phyloP scores from a whole-genome alignment of 805 yeast genomes.

The Candida vartiovaarae region DNA sequence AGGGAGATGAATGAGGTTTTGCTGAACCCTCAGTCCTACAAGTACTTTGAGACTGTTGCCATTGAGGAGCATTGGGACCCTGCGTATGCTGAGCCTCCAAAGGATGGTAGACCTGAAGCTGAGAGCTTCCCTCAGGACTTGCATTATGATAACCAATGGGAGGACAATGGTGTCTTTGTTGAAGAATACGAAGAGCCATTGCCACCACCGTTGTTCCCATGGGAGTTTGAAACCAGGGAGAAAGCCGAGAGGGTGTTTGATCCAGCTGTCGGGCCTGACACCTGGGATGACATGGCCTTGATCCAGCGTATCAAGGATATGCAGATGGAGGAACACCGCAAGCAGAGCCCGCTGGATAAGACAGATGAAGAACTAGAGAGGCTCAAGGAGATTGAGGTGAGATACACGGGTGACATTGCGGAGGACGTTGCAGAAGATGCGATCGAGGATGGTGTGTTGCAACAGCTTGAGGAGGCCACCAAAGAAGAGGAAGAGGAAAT shows the following conservation, averaged over 20 bases:
- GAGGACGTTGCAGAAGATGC: constrained; percentile 2
- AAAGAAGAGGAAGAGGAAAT: not conserved
- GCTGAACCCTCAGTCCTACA: constrained; percentile 19
- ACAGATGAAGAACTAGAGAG: constrained; percentile 14
- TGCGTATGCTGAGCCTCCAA: constrained; percentile 36
- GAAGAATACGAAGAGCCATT: constrained; percentile 3
- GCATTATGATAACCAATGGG: constrained; percentile 4
- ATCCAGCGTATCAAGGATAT: constrained; percentile 15
- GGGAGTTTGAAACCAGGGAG: constrained; percentile 21
- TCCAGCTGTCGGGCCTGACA: constrained; percentile 5
- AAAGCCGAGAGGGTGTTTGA: constrained; percentile 20
- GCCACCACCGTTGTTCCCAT: constrained; percentile 26
- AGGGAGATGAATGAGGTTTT: constrained; percentile 6
- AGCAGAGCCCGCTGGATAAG: constrained; percentile 14
- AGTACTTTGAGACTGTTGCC: constrained; percentile 14
- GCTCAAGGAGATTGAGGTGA: constrained; percentile 13
- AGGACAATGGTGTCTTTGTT: not conserved
- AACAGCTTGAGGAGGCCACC: constrained; percentile 2
- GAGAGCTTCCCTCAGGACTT: constrained; percentile 16
- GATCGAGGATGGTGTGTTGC: constrained; percentile 6
- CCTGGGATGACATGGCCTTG: constrained; percentile 20
- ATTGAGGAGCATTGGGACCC: constrained; percentile 35
- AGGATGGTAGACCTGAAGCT: constrained; percentile 23
- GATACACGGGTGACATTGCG: constrained; percentile 10
- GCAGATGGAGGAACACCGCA: constrained; percentile 6